A percentile compares a stretch with the other conserved stretches of the same genome.
phyloP scores from a whole-genome alignment of 2,329 filamentous ascomycete species.

The Neoascochyta sp. region DNA sequence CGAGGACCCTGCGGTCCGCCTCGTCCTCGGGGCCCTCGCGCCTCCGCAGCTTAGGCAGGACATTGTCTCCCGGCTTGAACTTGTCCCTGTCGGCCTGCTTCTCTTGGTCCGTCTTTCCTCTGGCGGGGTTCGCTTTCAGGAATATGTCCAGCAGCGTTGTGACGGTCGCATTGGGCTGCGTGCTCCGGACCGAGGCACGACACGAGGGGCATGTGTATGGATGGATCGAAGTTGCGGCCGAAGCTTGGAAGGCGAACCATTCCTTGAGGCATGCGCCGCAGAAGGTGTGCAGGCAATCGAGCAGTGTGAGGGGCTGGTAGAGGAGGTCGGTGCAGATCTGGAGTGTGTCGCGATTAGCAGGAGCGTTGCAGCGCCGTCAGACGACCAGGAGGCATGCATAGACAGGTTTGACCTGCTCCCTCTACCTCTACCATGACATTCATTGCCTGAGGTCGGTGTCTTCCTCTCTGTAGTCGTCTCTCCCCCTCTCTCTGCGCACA shows the following conservation, averaged over 20 bases:
- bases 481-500: constrained; percentile 1
- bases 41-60: constrained; percentile 61
- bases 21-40: constrained; percentile 56
- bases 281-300: constrained; percentile 93
- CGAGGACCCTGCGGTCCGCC: constrained; percentile 66
- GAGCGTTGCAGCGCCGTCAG: constrained; percentile 8
- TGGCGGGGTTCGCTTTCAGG: constrained; percentile 72
- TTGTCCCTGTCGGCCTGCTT: constrained; percentile 70
- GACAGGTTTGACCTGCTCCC: not conserved
- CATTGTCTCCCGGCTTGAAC: constrained; percentile 77
- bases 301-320: constrained; percentile 83
- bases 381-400: constrained; percentile 2
- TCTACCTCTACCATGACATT: not conserved
- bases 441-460: not conserved
- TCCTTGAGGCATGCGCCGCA: constrained; percentile 93
- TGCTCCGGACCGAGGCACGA: constrained; percentile 79
- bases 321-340: constrained; percentile 97
- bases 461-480: not conserved
- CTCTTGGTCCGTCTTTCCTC: constrained; percentile 66
- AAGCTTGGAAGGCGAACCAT: constrained; percentile 84
- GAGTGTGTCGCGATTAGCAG: constrained; percentile 17
- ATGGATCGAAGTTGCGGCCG: constrained; percentile 51
- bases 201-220: constrained; percentile 90
- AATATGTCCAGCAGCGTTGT: constrained; percentile 89
- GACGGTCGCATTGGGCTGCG: constrained; percentile 84